Evolutionary conservation across 108 stramenopile genomes (phyloP).

Genomic region (Nitzschia sp.): DNA sequence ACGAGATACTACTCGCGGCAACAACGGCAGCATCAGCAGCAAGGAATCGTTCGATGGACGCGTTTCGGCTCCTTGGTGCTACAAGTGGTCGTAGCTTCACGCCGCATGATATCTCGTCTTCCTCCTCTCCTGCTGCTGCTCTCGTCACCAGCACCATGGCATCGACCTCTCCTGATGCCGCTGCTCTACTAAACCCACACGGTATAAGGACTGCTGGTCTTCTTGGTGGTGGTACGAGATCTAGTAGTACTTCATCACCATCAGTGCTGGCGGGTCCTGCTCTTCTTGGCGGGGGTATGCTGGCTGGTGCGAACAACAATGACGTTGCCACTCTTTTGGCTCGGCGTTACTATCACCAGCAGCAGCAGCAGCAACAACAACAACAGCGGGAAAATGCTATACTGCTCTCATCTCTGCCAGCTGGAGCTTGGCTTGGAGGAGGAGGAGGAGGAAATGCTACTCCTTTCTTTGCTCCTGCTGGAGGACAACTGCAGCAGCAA

Average conservation of each 20-base stretch:
- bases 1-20: too few relatives aligned
- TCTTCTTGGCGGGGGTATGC: not conserved
- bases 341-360: not conserved
- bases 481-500: too few relatives aligned
- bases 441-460: too few relatives aligned
- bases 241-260: not conserved
- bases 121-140: not conserved
- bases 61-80: too few relatives aligned
- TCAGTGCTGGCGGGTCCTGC: not conserved
- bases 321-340: not conserved
- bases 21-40: too few relatives aligned
- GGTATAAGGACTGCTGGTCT: not conserved
- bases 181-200: not conserved
- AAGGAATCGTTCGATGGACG: too few relatives aligned
- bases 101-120: too few relatives aligned
- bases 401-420: too few relatives aligned
- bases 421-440: not conserved
- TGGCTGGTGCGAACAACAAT: not conserved
- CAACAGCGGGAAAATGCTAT: too few relatives aligned
- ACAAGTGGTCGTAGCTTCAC: too few relatives aligned
- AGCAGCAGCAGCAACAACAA: not conserved
- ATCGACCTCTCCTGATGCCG: not conserved
- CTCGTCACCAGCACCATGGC: not conserved
- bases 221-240: not conserved
- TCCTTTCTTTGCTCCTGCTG: too few relatives aligned